Base-by-base conservation (phyloP, 768 basidiomycete species). In the Dioszegia aurantiaca region DNA sequence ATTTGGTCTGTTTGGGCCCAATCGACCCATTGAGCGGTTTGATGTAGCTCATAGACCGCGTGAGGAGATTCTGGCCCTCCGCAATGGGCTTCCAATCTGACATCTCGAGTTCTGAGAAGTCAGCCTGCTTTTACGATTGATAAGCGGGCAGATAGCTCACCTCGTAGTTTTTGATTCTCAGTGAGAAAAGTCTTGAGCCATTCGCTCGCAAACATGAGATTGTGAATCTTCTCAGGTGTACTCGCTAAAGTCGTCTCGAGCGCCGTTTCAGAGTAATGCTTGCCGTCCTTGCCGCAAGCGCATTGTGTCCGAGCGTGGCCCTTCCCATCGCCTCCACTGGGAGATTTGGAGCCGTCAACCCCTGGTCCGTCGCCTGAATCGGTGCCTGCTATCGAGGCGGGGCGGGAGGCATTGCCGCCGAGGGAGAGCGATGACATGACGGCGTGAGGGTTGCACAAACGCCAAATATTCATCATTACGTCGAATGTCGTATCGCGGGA, bases 401-500 rank as follows among this genome's bases (percentile, higher is more conserved):
- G 65, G 46, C 62, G 61, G 40, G 71, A 64, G 16, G 51, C 23
- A 46, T n/a, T n/a, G 45, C 28, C 36, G 45, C 46, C n/a, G n/a
- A 61, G 51, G 33, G 69, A 61, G 19, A 49, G 41, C 19, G 62
- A 39, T 3, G 70, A 71, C 68, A 70, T 68, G 42, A 77, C 77
- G 2, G 75, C 68, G 55, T 85, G 86, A 2, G 93, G 91, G 31
- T 88, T 85, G 1, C 88, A 86, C 37, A 93, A 85, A 17, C 89
- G 83, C 94, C 95, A 98, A 65, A 97, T 90, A 76, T 94, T 97
- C 74, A 84, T 84, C 41, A 98, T 90, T 52, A 98, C 90, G 78
- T 99, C 94, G 77, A 85, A 93, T 0, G 93, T 92, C 40, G 92
- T 91, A 78, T 99, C 94, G 10, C 94, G 85, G 0, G 92, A 87